Base-by-base conservation (phyloP, 164 flowering plant genomes). In the Piper betle region DNA sequence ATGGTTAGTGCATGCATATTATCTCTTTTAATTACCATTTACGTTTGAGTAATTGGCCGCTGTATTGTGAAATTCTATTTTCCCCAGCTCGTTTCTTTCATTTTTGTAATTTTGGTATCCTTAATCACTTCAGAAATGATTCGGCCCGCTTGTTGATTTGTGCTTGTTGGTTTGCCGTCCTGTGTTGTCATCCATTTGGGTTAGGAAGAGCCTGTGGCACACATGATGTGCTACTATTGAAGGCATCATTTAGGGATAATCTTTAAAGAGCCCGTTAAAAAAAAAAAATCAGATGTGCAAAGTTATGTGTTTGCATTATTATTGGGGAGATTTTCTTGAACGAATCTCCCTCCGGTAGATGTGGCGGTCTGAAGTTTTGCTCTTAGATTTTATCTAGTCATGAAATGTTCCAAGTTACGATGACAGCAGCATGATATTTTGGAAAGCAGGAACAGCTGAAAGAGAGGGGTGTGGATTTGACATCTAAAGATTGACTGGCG, bases 1-100 rank as follows among this genome's bases (percentile, higher is more conserved):
- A 82, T 78, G 95, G 98, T 85, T 62, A 9, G 38, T 48, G 66
- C 12, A 46, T 15, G 12, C 15, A 46, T 46, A 13, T 37, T 41
- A 19, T n/a, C n/a, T 60, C 33, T 2, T 38, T 59, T 50, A 20
- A 3, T 16, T 12, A 15, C 15, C 15, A 46, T 46, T 46, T 46
- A 10, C 15, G 50, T 6, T 25, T 25, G 33, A 25, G 33, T 25
- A 1, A 0, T 25, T 25, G 33, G 33, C 33, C 33, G 33, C 33
- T 25, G 33, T 25, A 25, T 25, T 25, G 33, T 25, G 33, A 25
- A 25, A 25, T 25, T 25, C 33, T 25, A 25, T 25, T 25, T 25
- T 25, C 33, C 33, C 33, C 33, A 25, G 2, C 33, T 25, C 33
- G 33, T 25, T 6, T 10, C 6, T 42, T 42, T 42, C 15, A 9